Percentiles rank a stretch among this genome's conserved stretches.
Conservation (phyloP, 345 rosid genomes). For the Citrus mangshanensis region DNA sequence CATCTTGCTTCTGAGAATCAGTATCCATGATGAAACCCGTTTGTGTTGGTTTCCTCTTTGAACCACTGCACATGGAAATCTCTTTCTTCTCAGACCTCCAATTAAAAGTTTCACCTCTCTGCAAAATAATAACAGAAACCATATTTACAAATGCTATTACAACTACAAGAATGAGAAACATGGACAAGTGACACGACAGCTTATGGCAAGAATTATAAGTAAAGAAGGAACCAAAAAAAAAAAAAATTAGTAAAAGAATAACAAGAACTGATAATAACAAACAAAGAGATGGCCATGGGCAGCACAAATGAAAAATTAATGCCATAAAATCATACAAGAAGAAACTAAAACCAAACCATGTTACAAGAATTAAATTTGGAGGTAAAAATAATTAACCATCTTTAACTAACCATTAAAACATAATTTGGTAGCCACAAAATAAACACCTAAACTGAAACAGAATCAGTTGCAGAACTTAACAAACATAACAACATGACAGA, state of each 20-base stretch:
- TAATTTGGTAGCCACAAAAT: conserved; percentile 8
- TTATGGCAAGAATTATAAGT: not conserved
- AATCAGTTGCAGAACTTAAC: conserved; percentile 30
- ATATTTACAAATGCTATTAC: conserved; percentile 24
- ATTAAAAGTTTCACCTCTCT: conserved; percentile 10
- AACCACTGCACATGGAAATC: conserved; percentile 42
- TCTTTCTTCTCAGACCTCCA: conserved; percentile 1
- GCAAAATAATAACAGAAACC: conserved; percentile 16
- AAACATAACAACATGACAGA: conserved; percentile 26
- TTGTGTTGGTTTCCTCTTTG: conserved; percentile 30
- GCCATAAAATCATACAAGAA: not conserved
- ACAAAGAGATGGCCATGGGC: not conserved
- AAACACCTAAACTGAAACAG: conserved; percentile 19
- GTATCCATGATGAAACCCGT: conserved; percentile 30
- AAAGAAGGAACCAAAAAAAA: not conserved
- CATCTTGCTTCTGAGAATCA: conserved; percentile 30
- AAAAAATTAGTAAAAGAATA: not conserved
- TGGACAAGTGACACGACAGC: not conserved
- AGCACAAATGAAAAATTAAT: not conserved
- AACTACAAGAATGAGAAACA: not conserved
- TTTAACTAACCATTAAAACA: conserved; percentile 10
- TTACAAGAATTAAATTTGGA: conserved; percentile 11
- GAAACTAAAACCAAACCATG: not conserved
- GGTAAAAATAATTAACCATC: conserved; percentile 3
- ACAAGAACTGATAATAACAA: not conserved